Evolutionary conservation across 495 filamentous ascomycete genomes (phyloP).

Genomic region (Massariosphaeria phaeospora): DNA sequence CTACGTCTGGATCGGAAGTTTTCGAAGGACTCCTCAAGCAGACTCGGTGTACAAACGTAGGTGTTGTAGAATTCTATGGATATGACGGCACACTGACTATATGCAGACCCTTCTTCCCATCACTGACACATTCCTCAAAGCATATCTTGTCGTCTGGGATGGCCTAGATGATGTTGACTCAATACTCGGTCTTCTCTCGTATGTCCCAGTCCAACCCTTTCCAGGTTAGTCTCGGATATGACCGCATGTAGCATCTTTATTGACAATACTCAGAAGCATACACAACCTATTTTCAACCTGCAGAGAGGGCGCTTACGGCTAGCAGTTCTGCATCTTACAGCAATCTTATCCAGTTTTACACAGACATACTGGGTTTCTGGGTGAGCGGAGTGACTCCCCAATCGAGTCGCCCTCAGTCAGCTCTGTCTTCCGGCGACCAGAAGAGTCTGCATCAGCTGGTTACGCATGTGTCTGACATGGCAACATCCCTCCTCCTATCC

Average conservation of each 20-base stretch:
- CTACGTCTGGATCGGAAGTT: conserved; percentile 19
- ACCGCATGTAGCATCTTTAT: not conserved
- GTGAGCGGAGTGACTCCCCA: conserved; percentile 44
- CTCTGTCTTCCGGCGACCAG: conserved; percentile 1
- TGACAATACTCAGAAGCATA: conserved; percentile 43
- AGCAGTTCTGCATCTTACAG: conserved; percentile 45
- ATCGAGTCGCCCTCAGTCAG: conserved; percentile 16
- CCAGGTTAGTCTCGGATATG: conserved; percentile 41
- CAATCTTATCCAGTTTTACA: conserved; percentile 66
- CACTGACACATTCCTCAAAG: conserved; percentile 57
- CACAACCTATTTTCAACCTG: conserved; percentile 46
- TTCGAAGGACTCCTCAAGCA: conserved; percentile 40
- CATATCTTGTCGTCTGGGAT: conserved; percentile 64
- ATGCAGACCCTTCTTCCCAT: conserved; percentile 47
- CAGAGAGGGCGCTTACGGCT: conserved; percentile 54
- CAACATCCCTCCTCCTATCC: conserved; percentile 55
- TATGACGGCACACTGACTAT: conserved; percentile 52
- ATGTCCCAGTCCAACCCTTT: conserved; percentile 57
- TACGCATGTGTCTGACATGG: conserved; percentile 57
- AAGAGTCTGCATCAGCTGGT: conserved; percentile 46
- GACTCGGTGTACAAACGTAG: conserved; percentile 47
- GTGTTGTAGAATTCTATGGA: conserved; percentile 47
- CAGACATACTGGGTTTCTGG: conserved; percentile 66
- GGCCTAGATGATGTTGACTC: conserved; percentile 55
- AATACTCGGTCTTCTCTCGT: conserved; percentile 62